Base-by-base conservation (phyloP, 2,329 filamentous ascomycete genomes). In the Fonsecaea monophora region DNA sequence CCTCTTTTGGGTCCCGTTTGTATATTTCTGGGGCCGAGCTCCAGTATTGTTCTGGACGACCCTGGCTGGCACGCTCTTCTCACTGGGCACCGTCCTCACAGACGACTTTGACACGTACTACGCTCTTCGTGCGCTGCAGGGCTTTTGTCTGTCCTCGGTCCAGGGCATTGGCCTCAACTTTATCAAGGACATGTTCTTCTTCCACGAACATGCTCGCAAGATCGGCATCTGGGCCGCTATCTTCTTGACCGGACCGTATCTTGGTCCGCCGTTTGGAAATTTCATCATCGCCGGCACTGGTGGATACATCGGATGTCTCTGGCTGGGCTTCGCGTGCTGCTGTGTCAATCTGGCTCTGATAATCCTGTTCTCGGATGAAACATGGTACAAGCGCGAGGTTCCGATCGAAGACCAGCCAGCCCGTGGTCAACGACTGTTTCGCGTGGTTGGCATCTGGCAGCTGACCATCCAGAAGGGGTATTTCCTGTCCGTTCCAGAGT, bases 11-110 rank as follows among this genome's bases (percentile, higher is more conserved):
- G 78, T 82, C 5, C 74, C 74, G 5, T 67, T 81, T 0, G 72
- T 77, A 0, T 75, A 75, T 6, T 82, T 78, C 68, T 81, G 81
- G 65, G 81, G 81, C 1, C 78, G 81, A n/a, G 73, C 78, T 5
- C 80, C 81, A 0, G 75, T 82, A 1, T 72, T 81, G 6, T 80
- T 82, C 69, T 65, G 70, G 25, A 80, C 77, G 59, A 70, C 73
- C 3, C 40, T 79, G 3, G 53, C 76, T 4, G 77, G 76, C 5
- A 54, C 77, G 1, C 74, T 72, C 10, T 81, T 78, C 0, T 74
- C 76, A 2, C 72, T 76, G 9, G 78, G 79, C 72, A 78, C 74
- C 58, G 75, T 77, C 6, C 75, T 68, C 12, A 73, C 79, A 0
- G 69, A 70, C 1, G 73, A 62, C 0, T 81, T 79, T 59, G 67